phyloP scores from a whole-genome alignment of 1,284 basidiomycete genomes.

The Porodaedalea pini region DNA sequence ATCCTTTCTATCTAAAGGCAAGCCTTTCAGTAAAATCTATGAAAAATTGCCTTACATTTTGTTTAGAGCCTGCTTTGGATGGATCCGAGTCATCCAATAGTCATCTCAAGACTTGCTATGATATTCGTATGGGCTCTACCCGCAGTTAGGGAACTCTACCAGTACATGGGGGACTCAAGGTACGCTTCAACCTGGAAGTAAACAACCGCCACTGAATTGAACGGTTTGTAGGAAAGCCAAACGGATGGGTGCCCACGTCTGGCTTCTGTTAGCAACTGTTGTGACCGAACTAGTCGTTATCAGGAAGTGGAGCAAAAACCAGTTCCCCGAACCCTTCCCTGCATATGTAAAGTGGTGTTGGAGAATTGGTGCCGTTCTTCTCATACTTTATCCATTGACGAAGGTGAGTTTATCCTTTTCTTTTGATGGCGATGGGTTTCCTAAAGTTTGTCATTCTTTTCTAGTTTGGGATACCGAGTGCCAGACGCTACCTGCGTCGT shows the following conservation, averaged over 20 bases:
- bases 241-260: conserved; percentile 83
- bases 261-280: conserved; percentile 79
- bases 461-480: conserved; percentile 38
- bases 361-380: conserved; percentile 48
- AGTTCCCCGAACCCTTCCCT: conserved; percentile 65
- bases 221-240: conserved; percentile 55
- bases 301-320: conserved; percentile 72
- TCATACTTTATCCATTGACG: conserved; percentile 65
- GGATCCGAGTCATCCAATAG: conserved; percentile 81
- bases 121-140: conserved; percentile 81
- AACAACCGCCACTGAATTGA: conserved; percentile 21
- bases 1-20: conserved; percentile 81
- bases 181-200: conserved; percentile 33
- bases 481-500: conserved; percentile 34
- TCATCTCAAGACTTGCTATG: conserved; percentile 67
- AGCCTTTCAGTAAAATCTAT: neutral
- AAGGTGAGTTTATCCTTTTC: conserved; percentile 43
- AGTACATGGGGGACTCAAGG: conserved; percentile 77
- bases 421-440: neutral
- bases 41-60: neutral
- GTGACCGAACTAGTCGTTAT: conserved; percentile 73
- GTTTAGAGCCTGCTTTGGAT: conserved; percentile 70
- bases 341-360: conserved; percentile 60
- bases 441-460: conserved; percentile 4
- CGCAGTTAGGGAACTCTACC: conserved; percentile 74